A percentile compares a stretch with the other conserved stretches of the same genome.
Evolutionary conservation across 192 early-diverging fungal genomes (phyloP).

Genomic region (Linnemannia schmuckeri): DNA sequence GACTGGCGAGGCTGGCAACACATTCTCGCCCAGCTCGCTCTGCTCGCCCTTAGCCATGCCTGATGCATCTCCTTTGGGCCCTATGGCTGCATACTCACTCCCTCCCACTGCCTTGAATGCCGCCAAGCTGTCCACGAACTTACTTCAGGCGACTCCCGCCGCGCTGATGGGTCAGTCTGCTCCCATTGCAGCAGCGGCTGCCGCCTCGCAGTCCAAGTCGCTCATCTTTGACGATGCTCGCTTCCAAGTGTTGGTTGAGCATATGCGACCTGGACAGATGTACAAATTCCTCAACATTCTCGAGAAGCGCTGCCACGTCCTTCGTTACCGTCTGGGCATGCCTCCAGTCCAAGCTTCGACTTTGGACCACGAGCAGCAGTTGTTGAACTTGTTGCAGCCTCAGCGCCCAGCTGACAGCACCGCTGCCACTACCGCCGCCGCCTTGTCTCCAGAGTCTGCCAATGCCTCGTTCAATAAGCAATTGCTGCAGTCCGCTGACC

Average conservation of each 20-base stretch:
- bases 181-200: neutral
- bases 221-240: slow-evolving; percentile 60
- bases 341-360: slow-evolving; percentile 32
- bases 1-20: slow-evolving; percentile 3
- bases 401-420: neutral
- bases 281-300: slow-evolving; percentile 67
- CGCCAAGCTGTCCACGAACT: neutral
- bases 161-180: slow-evolving; percentile 11
- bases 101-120: slow-evolving; percentile 22
- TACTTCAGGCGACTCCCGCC: slow-evolving; percentile 6
- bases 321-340: slow-evolving; percentile 53
- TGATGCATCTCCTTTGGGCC: neutral
- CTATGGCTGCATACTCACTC: slow-evolving; percentile 14
- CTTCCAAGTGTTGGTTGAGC: slow-evolving; percentile 55
- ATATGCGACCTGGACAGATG: slow-evolving; percentile 67
- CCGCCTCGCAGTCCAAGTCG: slow-evolving; percentile 20
- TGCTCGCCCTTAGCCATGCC: slow-evolving; percentile 26
- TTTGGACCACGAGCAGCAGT: slow-evolving; percentile 43
- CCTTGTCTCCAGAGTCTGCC: neutral
- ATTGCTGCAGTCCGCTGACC: slow-evolving; percentile 20
- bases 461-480: slow-evolving; percentile 19
- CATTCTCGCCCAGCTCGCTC: slow-evolving; percentile 24
- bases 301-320: slow-evolving; percentile 67
- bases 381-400: slow-evolving; percentile 33
- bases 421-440: neutral